These are phyloP conservation scores for Piper betle DNA, from an alignment of 164 flowering plant species.

Conservation along the genomic window DNA sequence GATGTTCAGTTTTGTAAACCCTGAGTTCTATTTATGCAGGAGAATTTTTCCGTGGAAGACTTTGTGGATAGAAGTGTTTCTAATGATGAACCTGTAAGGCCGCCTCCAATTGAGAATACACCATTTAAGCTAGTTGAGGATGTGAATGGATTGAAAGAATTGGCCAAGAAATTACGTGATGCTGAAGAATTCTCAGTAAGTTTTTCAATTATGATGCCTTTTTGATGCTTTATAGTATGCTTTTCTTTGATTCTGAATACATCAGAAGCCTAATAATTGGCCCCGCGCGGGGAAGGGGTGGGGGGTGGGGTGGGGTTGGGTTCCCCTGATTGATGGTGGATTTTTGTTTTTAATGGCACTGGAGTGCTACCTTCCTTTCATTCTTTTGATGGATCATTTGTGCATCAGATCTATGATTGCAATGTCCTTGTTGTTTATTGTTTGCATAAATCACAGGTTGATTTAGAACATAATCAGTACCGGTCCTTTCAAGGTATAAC, in stretches of 20 bases:
- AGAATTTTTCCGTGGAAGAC: conserved; percentile 46
- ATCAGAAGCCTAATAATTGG: neutral
- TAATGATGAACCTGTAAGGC: conserved; percentile 31
- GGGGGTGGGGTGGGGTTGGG: no score
- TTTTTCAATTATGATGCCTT: neutral
- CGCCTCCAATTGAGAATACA: conserved; percentile 49
- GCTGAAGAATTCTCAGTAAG: conserved; percentile 87
- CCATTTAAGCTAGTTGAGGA: conserved; percentile 76
- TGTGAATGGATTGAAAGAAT: conserved; percentile 63
- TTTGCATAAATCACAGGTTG: conserved; percentile 36
- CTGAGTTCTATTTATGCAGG: conserved; percentile 30
- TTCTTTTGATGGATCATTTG: no score
- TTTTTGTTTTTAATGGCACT: no score
- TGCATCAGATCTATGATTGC: no score
- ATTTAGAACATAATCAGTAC: conserved; percentile 94
- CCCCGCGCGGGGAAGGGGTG: no score
- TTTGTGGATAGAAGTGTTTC: conserved; percentile 48
- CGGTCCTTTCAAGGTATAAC: conserved; percentile 97
- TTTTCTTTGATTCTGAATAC: neutral
- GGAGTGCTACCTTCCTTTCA: no score
- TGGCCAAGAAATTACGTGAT: conserved; percentile 56
- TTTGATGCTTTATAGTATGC: neutral
- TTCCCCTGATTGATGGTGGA: no score
- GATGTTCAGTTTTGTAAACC: neutral
- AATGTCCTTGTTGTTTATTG: no score